Percentiles rank a stretch among this genome's conserved stretches.
Conservation (phyloP, 116 monocot genomes). For the Posidonia oceanica region DNA sequence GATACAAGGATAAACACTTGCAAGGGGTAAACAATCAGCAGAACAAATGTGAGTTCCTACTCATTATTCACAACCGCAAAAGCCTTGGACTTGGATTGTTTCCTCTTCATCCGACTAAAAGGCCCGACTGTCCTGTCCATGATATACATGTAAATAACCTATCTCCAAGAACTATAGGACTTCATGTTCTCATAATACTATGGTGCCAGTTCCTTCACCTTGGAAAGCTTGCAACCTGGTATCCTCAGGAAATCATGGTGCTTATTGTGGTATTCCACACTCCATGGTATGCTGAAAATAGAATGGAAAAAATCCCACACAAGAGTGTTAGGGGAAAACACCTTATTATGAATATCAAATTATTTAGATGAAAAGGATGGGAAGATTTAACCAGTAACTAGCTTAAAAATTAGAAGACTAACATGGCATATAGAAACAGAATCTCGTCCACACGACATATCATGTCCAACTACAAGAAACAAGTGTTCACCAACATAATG, state of each 20-base stretch:
- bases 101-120: slow-evolving; percentile 85
- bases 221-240: slow-evolving; percentile 58
- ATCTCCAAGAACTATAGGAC: slow-evolving; percentile 65
- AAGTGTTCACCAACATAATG: too few species aligned
- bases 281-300: too few species aligned
- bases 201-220: slow-evolving; percentile 72
- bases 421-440: too few species aligned
- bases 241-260: slow-evolving; percentile 96
- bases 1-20: background rate
- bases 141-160: slow-evolving; percentile 93
- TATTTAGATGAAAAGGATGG: too few species aligned
- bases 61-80: slow-evolving; percentile 13
- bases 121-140: slow-evolving; percentile 71
- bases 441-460: too few species aligned
- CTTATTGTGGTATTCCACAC: slow-evolving; percentile 83
- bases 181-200: slow-evolving; percentile 55
- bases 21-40: background rate
- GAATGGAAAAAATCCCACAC: too few species aligned
- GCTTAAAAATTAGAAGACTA: too few species aligned
- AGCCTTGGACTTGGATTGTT: slow-evolving; percentile 20
- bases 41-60: slow-evolving; percentile 5
- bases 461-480: too few species aligned
- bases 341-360: too few species aligned
- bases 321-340: too few species aligned
- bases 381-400: too few species aligned